phyloP scores from a whole-genome alignment of 1,139 yeast genomes.

The Suhomyces guaymorum region DNA sequence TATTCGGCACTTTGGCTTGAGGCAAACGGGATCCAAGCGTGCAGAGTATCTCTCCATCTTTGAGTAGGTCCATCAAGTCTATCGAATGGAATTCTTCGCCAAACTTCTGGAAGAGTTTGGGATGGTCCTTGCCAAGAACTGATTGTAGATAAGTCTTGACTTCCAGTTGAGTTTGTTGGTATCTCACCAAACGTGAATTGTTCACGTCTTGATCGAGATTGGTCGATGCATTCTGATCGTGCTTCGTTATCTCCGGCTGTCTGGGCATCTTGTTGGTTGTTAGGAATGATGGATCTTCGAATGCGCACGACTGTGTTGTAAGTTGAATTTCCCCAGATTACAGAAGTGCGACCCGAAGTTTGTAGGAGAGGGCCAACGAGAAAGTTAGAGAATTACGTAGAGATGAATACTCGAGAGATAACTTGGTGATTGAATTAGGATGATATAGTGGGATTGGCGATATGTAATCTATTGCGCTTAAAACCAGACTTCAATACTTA shows the following conservation, averaged over 20 bases:
- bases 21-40: constrained; percentile 40
- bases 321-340: no score
- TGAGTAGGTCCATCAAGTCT: constrained; percentile 51
- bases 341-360: no score
- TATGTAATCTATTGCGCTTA: no score
- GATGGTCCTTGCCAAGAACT: constrained; percentile 13
- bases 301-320: not conserved
- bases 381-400: no score
- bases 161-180: constrained; percentile 45
- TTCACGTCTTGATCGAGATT: constrained; percentile 60
- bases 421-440: no score
- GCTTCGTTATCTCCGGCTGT: constrained; percentile 12
- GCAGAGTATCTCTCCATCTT: constrained; percentile 69
- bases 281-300: not conserved
- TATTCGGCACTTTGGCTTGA: constrained; percentile 32
- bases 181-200: constrained; percentile 49
- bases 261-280: not conserved
- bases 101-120: constrained; percentile 13
- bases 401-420: no score
- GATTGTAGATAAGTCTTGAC: constrained; percentile 45
- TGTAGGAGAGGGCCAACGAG: no score
- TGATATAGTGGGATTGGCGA: no score
- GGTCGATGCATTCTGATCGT: constrained; percentile 35
- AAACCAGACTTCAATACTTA: no score
- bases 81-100: constrained; percentile 21